Evolutionary conservation across 306 rosid genomes (phyloP), one percentile per base, ranked within the genome.

Genomic region (Cicer bijugum): DNA sequence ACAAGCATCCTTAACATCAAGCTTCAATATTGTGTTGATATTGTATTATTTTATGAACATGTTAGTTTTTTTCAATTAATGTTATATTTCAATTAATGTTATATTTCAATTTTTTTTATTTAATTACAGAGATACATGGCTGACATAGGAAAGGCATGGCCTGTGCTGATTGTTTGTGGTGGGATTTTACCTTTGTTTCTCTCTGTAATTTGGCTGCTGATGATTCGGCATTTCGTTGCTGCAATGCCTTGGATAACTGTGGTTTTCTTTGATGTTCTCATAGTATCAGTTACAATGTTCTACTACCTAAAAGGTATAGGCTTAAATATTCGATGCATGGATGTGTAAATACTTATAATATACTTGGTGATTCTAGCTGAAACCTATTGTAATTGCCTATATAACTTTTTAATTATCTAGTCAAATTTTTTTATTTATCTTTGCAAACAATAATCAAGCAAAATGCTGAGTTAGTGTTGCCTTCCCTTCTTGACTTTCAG

Each of bases 221-320:
- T 94, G 96, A 91, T 91, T 80, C 92, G 96, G 40, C 91, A 91
- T 84, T 88, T 94, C 57, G 97, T 94, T 74, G 81, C 84, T 42
- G 96, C 99, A 33, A 94, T 91, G 99, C 99, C 99, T 60, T 94
- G 99, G 99, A 79, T 94, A 81, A 94, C 97, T 2, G 95, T 91
- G 61, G 82, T 75, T 20, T 80, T 89, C 48, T 91, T 91, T 71
- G 83, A 94, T 75, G 64, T 89, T 63, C 96, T 94, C 77, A 88
- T 89, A 11, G 53, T 89, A 85, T 81, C 96, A 23, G 95, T 91
- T 80, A 88, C 97, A 52, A 89, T 94, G 90, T 85, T 87, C 77
- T 91, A 82, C 84, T 91, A 94, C 85, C 78, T 94, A 42, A 94
- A 94, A 94, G 99, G 99, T 28, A 28, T 28, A 28, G 35, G 35